Evolutionary conservation across 1,284 basidiomycete species (phyloP).

Genomic region (Marasmius fiardii): DNA sequence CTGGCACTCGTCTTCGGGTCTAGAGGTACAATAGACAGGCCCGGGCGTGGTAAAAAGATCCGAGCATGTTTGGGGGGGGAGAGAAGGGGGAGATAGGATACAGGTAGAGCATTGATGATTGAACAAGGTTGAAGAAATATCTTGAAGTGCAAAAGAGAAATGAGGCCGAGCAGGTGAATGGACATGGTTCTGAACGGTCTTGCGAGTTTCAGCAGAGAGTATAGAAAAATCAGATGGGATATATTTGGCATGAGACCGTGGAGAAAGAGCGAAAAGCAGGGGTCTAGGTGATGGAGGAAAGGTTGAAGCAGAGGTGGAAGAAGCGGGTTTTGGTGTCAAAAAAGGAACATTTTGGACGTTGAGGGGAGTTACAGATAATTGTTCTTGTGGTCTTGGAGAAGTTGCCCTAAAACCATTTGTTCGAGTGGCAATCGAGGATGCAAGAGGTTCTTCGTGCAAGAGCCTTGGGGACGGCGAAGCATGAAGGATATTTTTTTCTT

Average conservation of each 20-base stretch:
- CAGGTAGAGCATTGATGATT: constrained; percentile 3
- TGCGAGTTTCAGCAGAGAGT: background rate
- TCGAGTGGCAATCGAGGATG: background rate
- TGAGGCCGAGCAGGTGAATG: background rate
- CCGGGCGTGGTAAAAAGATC: constrained; percentile 32
- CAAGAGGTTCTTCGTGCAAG: background rate
- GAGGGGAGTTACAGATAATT: background rate
- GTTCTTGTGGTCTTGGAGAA: background rate
- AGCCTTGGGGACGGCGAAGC: background rate
- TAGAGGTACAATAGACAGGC: constrained; percentile 26
- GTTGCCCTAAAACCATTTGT: background rate
- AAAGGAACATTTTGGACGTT: constrained; percentile 15
- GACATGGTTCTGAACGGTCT: no score
- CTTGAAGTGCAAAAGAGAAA: background rate
- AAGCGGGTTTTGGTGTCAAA: constrained; percentile 24
- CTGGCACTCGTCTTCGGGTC: constrained; percentile 45
- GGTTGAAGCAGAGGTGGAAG: constrained; percentile 8
- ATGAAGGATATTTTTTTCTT: constrained; percentile 1
- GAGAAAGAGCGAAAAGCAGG: background rate
- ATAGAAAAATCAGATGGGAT: background rate
- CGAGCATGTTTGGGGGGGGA: background rate
- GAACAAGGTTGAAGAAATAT: background rate
- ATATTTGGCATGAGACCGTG: constrained; percentile 5
- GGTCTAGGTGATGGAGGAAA: constrained; percentile 1
- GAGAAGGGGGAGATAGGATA: constrained; percentile 2